A percentile compares a stretch with the other conserved stretches of the same genome.
Evolutionary conservation across 495 filamentous ascomycete genomes (phyloP).

Genomic region (Penicillium bialowiezense): DNA sequence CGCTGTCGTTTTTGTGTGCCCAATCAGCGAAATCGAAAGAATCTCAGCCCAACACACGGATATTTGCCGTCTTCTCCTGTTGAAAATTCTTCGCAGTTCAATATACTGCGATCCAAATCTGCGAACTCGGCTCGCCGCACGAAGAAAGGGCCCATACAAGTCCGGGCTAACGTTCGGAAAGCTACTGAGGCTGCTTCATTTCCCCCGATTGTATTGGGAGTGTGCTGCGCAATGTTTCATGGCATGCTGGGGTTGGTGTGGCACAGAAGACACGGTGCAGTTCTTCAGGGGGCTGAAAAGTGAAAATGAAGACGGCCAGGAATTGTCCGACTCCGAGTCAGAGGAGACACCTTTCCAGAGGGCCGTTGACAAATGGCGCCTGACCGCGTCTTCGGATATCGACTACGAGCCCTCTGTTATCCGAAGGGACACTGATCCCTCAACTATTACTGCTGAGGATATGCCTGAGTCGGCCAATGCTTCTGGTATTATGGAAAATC

Average conservation of each 20-base stretch:
- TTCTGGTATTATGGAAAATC: neutral
- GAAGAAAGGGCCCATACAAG: neutral
- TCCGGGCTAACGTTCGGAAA: neutral
- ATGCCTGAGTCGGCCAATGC: neutral
- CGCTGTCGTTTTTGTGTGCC: slow-evolving; percentile 29
- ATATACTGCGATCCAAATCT: neutral
- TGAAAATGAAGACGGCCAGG: neutral
- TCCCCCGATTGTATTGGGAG: neutral
- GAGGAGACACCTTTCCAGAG: slow-evolving; percentile 12
- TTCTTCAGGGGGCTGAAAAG: neutral
- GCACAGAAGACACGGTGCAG: neutral
- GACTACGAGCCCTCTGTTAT: slow-evolving; percentile 4
- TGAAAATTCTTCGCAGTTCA: neutral
- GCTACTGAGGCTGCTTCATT: neutral
- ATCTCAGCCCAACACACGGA: slow-evolving; percentile 14
- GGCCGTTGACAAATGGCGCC: no score
- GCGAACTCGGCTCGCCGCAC: neutral
- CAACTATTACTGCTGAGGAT: no score
- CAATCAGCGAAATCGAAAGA: slow-evolving; percentile 15
- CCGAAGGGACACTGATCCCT: no score
- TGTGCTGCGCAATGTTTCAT: neutral
- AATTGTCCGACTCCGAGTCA: slow-evolving; percentile 4
- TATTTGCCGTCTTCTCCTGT: slow-evolving; percentile 26
- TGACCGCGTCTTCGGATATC: no score
- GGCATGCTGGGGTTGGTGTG: neutral